These are phyloP conservation scores for Exophiala spinifera DNA, from an alignment of 2,329 filamentous ascomycete species.

Conservation along the genomic window DNA sequence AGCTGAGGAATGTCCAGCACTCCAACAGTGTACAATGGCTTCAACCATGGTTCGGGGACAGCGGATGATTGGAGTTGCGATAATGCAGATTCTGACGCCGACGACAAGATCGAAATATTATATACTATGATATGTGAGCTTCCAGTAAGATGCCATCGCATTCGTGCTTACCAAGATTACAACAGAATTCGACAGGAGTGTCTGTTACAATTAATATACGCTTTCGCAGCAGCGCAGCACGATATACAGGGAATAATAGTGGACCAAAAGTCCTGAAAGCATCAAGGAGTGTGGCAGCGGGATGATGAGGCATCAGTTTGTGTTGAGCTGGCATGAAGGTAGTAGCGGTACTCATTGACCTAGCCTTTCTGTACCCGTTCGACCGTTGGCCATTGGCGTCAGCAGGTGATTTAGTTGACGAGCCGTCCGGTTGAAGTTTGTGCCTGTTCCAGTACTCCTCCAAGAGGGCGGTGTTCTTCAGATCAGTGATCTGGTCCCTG, in stretches of 20 bases:
- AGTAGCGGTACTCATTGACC: slow-evolving; percentile 43
- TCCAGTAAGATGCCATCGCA: slow-evolving; percentile 5
- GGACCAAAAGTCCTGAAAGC: slow-evolving; percentile 84
- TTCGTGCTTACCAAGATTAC: slow-evolving; percentile 74
- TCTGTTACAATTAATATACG: slow-evolving; percentile 83
- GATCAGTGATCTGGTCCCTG: slow-evolving; percentile 61
- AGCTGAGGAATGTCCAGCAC: slow-evolving; percentile 87
- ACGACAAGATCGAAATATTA: slow-evolving; percentile 86
- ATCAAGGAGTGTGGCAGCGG: slow-evolving; percentile 74
- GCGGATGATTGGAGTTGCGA: slow-evolving; percentile 65
- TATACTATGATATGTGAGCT: slow-evolving; percentile 62
- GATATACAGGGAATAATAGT: slow-evolving; percentile 84
- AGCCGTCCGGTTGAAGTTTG: slow-evolving; percentile 35
- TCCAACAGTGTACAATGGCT: slow-evolving; percentile 87
- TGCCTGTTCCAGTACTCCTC: slow-evolving; percentile 77
- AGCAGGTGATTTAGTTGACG: slow-evolving; percentile 43
- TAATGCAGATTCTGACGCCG: slow-evolving; percentile 71
- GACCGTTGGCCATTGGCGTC: slow-evolving; percentile 22
- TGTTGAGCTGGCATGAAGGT: slow-evolving; percentile 46
- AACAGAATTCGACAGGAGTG: slow-evolving; percentile 78
- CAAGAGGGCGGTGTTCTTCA: slow-evolving; percentile 60
- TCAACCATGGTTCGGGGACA: slow-evolving; percentile 61
- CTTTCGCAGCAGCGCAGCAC: slow-evolving; percentile 80
- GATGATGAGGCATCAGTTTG: slow-evolving; percentile 73
- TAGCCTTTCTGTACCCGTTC: slow-evolving; percentile 33